These are phyloP conservation scores for Tylopilus subfusipes DNA, from an alignment of 768 basidiomycete genomes.

Conservation along the genomic window DNA sequence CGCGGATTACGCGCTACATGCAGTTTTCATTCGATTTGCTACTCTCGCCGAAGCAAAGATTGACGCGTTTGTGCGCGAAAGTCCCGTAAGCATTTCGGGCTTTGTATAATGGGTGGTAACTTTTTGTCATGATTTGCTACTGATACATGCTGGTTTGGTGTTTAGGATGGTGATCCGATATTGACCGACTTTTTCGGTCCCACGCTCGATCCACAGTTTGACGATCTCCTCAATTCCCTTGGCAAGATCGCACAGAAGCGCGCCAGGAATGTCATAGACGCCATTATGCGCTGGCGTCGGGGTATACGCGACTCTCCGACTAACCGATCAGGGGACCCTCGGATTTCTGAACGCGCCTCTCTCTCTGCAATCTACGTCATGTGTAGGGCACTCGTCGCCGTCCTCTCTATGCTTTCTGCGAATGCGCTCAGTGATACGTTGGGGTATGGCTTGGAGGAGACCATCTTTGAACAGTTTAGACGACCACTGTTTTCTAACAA, in stretches of 20 bases:
- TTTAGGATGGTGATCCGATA: slow-evolving; percentile 65
- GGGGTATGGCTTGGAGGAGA: slow-evolving; percentile 81
- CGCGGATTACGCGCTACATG: slow-evolving; percentile 84
- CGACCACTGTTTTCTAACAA: slow-evolving; percentile 61
- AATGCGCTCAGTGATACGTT: slow-evolving; percentile 75
- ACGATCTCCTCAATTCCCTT: slow-evolving; percentile 79
- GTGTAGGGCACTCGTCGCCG: slow-evolving; percentile 79
- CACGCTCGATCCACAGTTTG: slow-evolving; percentile 73
- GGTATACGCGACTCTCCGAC: slow-evolving; percentile 64
- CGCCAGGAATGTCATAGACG: slow-evolving; percentile 79
- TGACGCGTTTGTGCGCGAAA: slow-evolving; percentile 64
- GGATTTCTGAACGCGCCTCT: slow-evolving; percentile 61
- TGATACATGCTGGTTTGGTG: slow-evolving; percentile 2
- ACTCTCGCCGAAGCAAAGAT: slow-evolving; percentile 77
- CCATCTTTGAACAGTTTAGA: slow-evolving; percentile 82
- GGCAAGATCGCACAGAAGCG: slow-evolving; percentile 84
- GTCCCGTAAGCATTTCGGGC: slow-evolving; percentile 50
- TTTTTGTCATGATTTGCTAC: background rate
- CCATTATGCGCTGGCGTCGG: slow-evolving; percentile 83
- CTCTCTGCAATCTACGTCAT: slow-evolving; percentile 86
- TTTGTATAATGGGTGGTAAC: background rate
- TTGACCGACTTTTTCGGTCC: slow-evolving; percentile 68
- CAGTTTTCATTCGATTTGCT: slow-evolving; percentile 84
- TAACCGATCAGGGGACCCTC: slow-evolving; percentile 27
- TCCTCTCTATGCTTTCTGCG: slow-evolving; percentile 68